Base-by-base conservation (phyloP, 2,329 filamentous ascomycete species). In the Colletotrichum cereale region DNA sequence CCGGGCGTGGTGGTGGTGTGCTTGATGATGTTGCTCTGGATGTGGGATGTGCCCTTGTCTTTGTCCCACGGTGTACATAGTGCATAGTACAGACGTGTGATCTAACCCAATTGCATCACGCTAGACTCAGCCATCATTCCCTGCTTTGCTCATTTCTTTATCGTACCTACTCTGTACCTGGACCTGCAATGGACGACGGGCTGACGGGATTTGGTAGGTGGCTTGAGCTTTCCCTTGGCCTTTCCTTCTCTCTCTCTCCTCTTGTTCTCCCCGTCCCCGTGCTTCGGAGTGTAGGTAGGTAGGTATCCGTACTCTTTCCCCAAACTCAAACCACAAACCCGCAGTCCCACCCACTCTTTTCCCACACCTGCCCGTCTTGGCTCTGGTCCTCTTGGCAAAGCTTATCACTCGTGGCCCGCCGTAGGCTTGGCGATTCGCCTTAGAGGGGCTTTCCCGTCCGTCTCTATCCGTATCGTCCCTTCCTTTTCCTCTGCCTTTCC, bases 311-410 rank as follows among this genome's bases (percentile, higher is more conserved):
- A n/a, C n/a, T 40, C 47, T 55, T 57, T 26, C 57, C 63, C 62
- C 62, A 62, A 61, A 12, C 64, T 52, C 48, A 29, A 42, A 60
- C 66, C 72, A 71, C 71, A 68, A 71, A 61, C 67, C 52, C 21
- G 21, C 44, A n/a, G 21, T 47, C 44, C 44, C 44, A 24, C 44
- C 44, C 44, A 24, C 44, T 21, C 10, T 12, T 66, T 68, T 69
- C 58, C 74, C 70, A 68, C 71, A 71, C 61, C 63, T 73, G 73
- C 71, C 73, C 73, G 73, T 71, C 73, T 74, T 74, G 73, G 71
- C 73, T 66, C 34, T 58, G 75, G 71, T 72, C 67, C 75, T 64
- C 79, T 80, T 80, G 79, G 79, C 79, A 79, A 80, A 80, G 79
- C 79, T 80, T 80, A 74, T 79, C 77, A 72, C 76, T 76, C 78